Base-by-base conservation (phyloP, 2,329 filamentous ascomycete species). In the Alternaria angustiovoidea region DNA sequence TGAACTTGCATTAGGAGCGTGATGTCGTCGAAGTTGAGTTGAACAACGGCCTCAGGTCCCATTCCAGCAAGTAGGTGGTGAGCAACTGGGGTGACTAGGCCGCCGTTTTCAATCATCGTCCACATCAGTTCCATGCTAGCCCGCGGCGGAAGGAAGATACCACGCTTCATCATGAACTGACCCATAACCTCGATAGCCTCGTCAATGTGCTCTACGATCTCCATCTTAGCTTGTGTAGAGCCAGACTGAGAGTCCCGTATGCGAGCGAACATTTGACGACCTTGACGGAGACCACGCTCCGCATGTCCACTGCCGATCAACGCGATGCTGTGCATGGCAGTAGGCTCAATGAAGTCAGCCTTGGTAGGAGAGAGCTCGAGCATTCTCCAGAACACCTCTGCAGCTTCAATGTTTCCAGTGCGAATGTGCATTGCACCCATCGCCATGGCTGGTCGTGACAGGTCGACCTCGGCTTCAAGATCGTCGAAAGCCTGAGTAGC, bases 361-460 rank as follows among this genome's bases (percentile, higher is more conserved):
- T 87, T 84, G 59, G 88, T 85, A 2, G 88, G 85, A 39, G 83
- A 85, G 64, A 85, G 88, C 54, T 84, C 81, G 42, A 97, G 83
- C 57, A 91, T 83, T 54, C 88, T 86, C 93, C 94, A 97, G 81
- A 93, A 94, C 65, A 89, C 86, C 65, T 90, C 87, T 51, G 94
- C 94, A 56, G 88, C 86, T 24, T 89, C 83, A 59, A 97, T 87
- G 78, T 96, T 90, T 59, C 92, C 93, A 65, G 88, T 86, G 59
- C 94, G 93, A 55, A 97, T 86, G 72, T 93, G 91, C 81, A 97
- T 89, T 30, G 94, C 94, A 44, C 97, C 83, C 74, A 98, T 87
- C 12, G 95, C 92, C 78, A 92, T 90, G 6, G 92, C 88, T 0
- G 93, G 88, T 46, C 78, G 69, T 12, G 79, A 71, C 3, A 77